These are phyloP conservation scores for Hymenochaete sp. DNA, from an alignment of 1,284 basidiomycete genomes.

Conservation along the genomic window DNA sequence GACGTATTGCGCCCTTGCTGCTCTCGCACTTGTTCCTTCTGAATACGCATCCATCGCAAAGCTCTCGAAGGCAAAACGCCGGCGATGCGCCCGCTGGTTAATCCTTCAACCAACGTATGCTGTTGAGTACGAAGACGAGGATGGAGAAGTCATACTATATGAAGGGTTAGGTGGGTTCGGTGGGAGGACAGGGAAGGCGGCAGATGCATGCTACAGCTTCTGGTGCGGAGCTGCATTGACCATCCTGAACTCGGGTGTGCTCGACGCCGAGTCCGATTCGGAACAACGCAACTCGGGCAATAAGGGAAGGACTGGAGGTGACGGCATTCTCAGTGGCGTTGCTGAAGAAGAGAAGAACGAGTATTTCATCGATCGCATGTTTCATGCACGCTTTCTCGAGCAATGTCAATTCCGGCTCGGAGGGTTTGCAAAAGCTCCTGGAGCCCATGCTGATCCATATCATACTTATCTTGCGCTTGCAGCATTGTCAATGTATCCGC, in stretches of 20 bases:
- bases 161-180: constrained; percentile 61
- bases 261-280: not conserved
- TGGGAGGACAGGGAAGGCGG: constrained; percentile 74
- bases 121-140: constrained; percentile 19
- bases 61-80: constrained; percentile 37
- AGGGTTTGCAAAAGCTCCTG: constrained; percentile 76
- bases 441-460: constrained; percentile 71
- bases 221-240: constrained; percentile 78
- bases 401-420: constrained; percentile 78
- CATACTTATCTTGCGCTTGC: constrained; percentile 88
- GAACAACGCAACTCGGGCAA: not conserved
- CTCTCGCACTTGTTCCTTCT: constrained; percentile 49
- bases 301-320: not conserved
- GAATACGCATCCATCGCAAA: constrained; percentile 19
- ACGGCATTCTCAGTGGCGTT: not conserved
- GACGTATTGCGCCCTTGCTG: constrained; percentile 85
- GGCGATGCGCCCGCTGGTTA: constrained; percentile 67
- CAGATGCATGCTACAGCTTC: constrained; percentile 92
- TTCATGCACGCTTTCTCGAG: constrained; percentile 57
- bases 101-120: constrained; percentile 52
- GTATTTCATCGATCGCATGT: constrained; percentile 44
- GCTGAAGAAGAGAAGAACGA: not conserved
- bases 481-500: constrained; percentile 60
- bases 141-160: not conserved
- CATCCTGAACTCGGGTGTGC: constrained; percentile 30